Evolutionary conservation across 2,329 filamentous ascomycete genomes (phyloP).

Genomic region (Triangularia verruculosa): DNA sequence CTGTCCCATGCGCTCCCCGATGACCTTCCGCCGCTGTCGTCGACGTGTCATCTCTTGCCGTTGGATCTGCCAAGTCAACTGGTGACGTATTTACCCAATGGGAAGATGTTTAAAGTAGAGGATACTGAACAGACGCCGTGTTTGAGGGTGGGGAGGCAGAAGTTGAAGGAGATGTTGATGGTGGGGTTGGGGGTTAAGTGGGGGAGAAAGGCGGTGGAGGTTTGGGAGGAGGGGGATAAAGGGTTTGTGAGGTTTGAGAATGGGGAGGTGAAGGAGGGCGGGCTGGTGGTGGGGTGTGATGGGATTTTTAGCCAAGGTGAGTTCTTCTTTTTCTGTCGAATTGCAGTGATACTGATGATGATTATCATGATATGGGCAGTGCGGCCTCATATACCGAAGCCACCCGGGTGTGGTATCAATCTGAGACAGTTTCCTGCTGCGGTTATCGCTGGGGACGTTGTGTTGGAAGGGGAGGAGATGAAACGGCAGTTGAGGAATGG

Average conservation of each 20-base stretch:
- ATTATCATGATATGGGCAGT: slow-evolving; percentile 11
- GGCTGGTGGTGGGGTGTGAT: slow-evolving; percentile 48
- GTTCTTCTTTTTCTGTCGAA: slow-evolving; percentile 30
- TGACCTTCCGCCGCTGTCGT: slow-evolving; percentile 24
- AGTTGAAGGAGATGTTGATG: slow-evolving; percentile 30
- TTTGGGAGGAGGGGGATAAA: slow-evolving; percentile 34
- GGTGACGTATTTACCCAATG: slow-evolving; percentile 19
- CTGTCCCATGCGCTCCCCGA: slow-evolving; percentile 24
- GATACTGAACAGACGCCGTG: slow-evolving; percentile 31
- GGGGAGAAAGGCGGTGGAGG: slow-evolving; percentile 35
- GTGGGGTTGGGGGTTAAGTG: slow-evolving; percentile 37
- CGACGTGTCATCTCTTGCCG: slow-evolving; percentile 28
- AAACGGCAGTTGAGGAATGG: background rate
- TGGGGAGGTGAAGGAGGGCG: slow-evolving; percentile 40
- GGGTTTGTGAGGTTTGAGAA: slow-evolving; percentile 45
- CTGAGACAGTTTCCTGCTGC: slow-evolving; percentile 26
- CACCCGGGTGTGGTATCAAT: background rate
- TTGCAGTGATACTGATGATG: slow-evolving; percentile 5
- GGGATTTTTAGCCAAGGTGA: slow-evolving; percentile 40
- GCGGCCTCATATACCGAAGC: background rate
- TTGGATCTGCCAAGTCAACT: slow-evolving; percentile 29
- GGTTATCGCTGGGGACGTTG: slow-evolving; percentile 31
- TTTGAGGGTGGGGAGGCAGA: slow-evolving; percentile 33
- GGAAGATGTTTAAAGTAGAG: slow-evolving; percentile 22
- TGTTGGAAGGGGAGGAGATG: background rate